Evolutionary conservation across 139 green algal genomes (phyloP), one percentile per base, ranked within the genome.

Genomic region (Chlamydomonas sp.): DNA sequence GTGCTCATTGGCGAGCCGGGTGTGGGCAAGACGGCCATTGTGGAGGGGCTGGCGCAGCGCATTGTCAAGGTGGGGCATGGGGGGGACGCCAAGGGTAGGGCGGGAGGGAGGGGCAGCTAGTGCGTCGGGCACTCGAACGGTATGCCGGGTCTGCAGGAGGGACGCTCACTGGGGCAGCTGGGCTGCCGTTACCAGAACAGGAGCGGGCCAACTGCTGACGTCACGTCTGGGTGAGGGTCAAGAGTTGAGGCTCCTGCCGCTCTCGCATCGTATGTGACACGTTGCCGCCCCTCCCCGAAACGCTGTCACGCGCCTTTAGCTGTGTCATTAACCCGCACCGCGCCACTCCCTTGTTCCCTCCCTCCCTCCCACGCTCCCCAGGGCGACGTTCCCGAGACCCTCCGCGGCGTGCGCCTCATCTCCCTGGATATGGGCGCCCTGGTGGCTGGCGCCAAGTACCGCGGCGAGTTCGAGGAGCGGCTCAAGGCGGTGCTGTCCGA

Each of bases 391-490:
- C 97, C 97, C 2, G 93, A 91, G 68, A 95, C 82, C 5, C 91
- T 98, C 71, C 91, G 95, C 82, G 85, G 91, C 81, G 91, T 88
- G 67, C 90, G 92, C 2, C 85, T 99, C 16, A 93, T 99, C 20
- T 85, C 91, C 3, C 94, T 99, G 68, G 97, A 99, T 93, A 98
- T 99, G 94, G 96, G 96, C 6, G 85, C 92, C 0, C 93, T 99
- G 85, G 91, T 99, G 79, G 97, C 97, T 0, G 97, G 97, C 4
- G 97, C 90, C 60, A 93, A 93, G 88, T 93, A 91, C 85, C 87
- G 90, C 4, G 97, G 97, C 62, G 97, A 99, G 91, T 99, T 99
- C 89, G 97, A 99, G 93, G 97, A 99, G 92, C 94, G 97, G 2
- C 91, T 99, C 49, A 98, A 99, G 92, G 91, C 92, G 72, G 90